Evolutionary conservation across 1,139 yeast genomes (phyloP).

Genomic region (Taphrina sp.): DNA sequence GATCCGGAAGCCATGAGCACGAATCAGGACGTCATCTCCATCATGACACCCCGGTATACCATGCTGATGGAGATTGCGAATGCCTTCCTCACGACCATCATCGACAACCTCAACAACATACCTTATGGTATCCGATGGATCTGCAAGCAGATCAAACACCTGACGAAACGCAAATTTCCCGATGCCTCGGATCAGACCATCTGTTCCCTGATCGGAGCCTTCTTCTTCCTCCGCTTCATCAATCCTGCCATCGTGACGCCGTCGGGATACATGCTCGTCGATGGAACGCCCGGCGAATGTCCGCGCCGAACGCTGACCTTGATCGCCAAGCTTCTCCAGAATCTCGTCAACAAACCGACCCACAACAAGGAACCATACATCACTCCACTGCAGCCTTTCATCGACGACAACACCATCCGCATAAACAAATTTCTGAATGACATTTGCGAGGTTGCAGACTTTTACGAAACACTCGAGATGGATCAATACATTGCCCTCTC

Average conservation of each 20-base stretch:
- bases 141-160: conserved; percentile 65
- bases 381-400: conserved; percentile 43
- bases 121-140: conserved; percentile 75
- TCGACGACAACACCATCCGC: conserved; percentile 43
- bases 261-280: conserved; percentile 58
- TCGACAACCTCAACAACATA: conserved; percentile 55
- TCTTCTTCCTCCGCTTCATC: conserved; percentile 75
- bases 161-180: conserved; percentile 66
- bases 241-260: conserved; percentile 94
- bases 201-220: conserved; percentile 64
- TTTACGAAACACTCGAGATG: conserved; percentile 48
- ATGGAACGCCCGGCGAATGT: conserved; percentile 45
- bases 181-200: conserved; percentile 60
- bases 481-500: conserved; percentile 49
- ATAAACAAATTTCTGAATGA: conserved; percentile 45
- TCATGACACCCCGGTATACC: conserved; percentile 43
- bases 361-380: conserved; percentile 48
- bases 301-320: conserved; percentile 74
- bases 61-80: conserved; percentile 58
- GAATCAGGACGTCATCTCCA: conserved; percentile 42
- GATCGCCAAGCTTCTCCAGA: conserved; percentile 80
- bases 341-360: conserved; percentile 65
- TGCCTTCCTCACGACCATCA: conserved; percentile 61
- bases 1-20: conserved; percentile 44
- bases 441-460: conserved; percentile 49